A percentile compares a stretch with the other conserved stretches of the same genome.
phyloP scores from a whole-genome alignment of 805 yeast species.

The Metschnikowia arizonensis region DNA sequence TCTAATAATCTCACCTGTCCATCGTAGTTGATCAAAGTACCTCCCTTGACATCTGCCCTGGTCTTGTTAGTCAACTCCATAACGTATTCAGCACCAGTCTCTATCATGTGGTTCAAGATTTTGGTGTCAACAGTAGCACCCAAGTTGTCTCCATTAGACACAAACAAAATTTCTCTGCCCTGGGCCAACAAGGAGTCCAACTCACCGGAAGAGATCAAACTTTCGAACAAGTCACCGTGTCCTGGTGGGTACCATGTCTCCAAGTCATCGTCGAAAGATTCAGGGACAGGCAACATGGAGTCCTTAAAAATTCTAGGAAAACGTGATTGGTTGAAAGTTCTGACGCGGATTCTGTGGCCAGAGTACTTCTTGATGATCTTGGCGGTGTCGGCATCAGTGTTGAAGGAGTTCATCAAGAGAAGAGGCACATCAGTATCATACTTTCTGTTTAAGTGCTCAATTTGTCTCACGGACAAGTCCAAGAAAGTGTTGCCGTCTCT shows the following conservation, averaged over 20 bases:
- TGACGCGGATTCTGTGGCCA: conserved; percentile 91
- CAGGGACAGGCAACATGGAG: conserved; percentile 93
- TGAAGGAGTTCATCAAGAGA: conserved; percentile 96
- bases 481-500: conserved; percentile 97
- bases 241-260: conserved; percentile 99
- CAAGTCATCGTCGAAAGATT: conserved; percentile 62
- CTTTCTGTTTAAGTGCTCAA: conserved; percentile 86
- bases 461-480: conserved; percentile 94
- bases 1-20: conserved; percentile 92
- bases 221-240: conserved; percentile 95
- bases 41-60: conserved; percentile 99
- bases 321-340: conserved; percentile 96
- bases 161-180: conserved; percentile 93
- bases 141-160: conserved; percentile 96
- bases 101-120: conserved; percentile 89
- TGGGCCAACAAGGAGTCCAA: conserved; percentile 83
- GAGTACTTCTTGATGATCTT: conserved; percentile 93
- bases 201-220: conserved; percentile 85
- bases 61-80: conserved; percentile 99
- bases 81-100: conserved; percentile 86
- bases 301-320: conserved; percentile 95
- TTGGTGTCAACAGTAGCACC: conserved; percentile 96
- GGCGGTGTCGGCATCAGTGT: conserved; percentile 94
- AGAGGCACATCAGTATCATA: conserved; percentile 93
- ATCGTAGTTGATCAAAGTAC: conserved; percentile 93